Evolutionary conservation across 78 protist species (phyloP).

Genomic region (Dictyostelium intermedium): DNA sequence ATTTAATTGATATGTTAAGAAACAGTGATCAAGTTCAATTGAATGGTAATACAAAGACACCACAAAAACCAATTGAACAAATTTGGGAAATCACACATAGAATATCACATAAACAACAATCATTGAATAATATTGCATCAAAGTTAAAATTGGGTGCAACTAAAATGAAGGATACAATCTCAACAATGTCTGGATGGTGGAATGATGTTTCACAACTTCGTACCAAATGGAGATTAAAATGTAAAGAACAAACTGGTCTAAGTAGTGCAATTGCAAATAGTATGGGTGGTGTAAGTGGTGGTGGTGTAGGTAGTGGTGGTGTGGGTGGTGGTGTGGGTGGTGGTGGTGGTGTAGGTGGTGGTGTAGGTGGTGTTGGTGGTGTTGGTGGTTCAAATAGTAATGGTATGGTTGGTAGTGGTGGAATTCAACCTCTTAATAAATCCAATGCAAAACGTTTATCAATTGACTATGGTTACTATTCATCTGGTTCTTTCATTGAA

Average conservation of each 20-base stretch:
- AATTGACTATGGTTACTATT: constrained; percentile 55
- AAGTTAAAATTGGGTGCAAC: constrained; percentile 30
- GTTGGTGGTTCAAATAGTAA: not conserved
- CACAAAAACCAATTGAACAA: not conserved
- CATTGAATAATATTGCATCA: not conserved
- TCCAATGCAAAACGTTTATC: constrained; percentile 14
- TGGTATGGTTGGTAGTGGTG: not conserved
- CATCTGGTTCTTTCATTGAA: constrained; percentile 43
- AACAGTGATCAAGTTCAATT: not conserved
- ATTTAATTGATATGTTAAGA: constrained; percentile 40
- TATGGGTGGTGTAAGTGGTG: not conserved
- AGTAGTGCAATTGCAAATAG: not conserved
- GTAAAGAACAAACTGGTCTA: constrained; percentile 24
- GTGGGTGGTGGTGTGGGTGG: not conserved
- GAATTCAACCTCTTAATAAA: not conserved
- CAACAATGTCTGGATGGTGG: constrained; percentile 52
- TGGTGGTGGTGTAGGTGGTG: not conserved
- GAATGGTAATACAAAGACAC: constrained; percentile 8
- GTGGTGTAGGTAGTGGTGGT: not conserved
- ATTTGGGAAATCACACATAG: not conserved
- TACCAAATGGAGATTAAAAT: constrained; percentile 64
- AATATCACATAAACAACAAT: constrained; percentile 5
- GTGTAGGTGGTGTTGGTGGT: not conserved
- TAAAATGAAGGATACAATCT: constrained; percentile 35
- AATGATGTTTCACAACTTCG: constrained; percentile 33